Evolutionary conservation across 2,329 filamentous ascomycete species (phyloP).

Genomic region (Monilinia aucupariae): DNA sequence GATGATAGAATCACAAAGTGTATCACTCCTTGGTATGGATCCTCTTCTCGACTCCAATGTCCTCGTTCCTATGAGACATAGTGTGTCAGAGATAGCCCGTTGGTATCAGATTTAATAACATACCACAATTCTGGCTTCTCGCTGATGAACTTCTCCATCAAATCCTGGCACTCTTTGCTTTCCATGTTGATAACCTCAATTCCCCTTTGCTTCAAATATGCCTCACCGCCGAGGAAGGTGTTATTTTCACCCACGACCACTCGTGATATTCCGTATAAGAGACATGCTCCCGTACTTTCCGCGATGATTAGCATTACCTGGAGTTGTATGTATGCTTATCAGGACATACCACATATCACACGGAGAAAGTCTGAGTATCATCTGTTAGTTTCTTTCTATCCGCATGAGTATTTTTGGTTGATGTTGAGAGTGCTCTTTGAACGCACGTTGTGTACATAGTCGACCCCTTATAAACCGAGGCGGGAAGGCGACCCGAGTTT

Average conservation of each 20-base stretch:
- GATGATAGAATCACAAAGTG: not conserved
- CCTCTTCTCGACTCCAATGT: constrained; percentile 48
- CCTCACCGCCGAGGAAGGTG: constrained; percentile 64
- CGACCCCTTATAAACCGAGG: constrained; percentile 60
- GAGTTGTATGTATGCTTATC: not conserved
- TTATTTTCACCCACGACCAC: constrained; percentile 76
- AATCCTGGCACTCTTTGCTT: constrained; percentile 55
- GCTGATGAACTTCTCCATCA: constrained; percentile 69
- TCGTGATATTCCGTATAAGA: constrained; percentile 67
- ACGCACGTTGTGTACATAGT: constrained; percentile 72
- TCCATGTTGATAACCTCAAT: constrained; percentile 69
- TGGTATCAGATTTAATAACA: constrained; percentile 32
- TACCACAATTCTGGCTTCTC: constrained; percentile 67
- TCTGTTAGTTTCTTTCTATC: not conserved
- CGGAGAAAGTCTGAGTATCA: constrained; percentile 49
- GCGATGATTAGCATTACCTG: constrained; percentile 3
- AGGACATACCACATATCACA: constrained; percentile 62
- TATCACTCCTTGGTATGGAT: constrained; percentile 38
- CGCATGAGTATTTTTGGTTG: not conserved
- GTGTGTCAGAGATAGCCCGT: not conserved
- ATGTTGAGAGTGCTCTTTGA: not conserved
- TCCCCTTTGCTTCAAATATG: constrained; percentile 60
- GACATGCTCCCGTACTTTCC: constrained; percentile 60
- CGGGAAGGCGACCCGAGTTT: constrained; percentile 66
- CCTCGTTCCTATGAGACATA: constrained; percentile 47